Conservation (phyloP, 768 basidiomycete species). For the Collybia sordida region DNA sequence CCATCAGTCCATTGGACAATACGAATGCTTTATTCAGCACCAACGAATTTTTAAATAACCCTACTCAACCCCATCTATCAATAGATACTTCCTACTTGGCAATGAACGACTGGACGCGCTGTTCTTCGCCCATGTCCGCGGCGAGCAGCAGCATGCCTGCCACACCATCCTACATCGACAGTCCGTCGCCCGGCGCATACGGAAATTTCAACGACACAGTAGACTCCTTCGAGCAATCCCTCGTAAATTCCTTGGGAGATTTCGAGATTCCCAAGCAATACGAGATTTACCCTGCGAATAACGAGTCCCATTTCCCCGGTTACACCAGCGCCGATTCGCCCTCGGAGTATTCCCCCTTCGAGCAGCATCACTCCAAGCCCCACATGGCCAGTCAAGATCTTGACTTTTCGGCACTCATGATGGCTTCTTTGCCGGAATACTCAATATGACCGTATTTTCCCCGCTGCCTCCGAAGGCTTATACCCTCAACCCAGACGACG, state of each 20-base stretch:
- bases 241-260: conserved; percentile 26
- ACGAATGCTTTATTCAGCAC: conserved; percentile 9
- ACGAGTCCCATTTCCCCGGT: conserved; percentile 15
- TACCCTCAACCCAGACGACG: background rate
- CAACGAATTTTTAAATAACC: background rate
- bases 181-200: conserved; percentile 27
- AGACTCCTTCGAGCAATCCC: conserved; percentile 28
- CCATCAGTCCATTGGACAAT: conserved; percentile 17
- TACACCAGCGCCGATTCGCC: conserved; percentile 13
- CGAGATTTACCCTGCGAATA: conserved; percentile 12
- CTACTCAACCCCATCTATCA: conserved; percentile 27
- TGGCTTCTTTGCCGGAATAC: conserved; percentile 29
- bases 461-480: conserved; percentile 5
- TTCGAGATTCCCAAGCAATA: conserved; percentile 11
- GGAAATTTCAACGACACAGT: conserved; percentile 21
- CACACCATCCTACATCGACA: conserved; percentile 35
- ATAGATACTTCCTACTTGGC: conserved; percentile 37
- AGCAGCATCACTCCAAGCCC: conserved; percentile 15
- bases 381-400: conserved; percentile 26
- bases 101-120: conserved; percentile 41
- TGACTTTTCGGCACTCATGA: conserved; percentile 36
- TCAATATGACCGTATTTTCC: conserved; percentile 19
- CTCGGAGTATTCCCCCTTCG: conserved; percentile 22
- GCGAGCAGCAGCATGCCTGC: conserved; percentile 34
- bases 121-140: conserved; percentile 40